Evolutionary conservation across 352 stramenopile species (phyloP).

Genomic region (Globisporangium lucens): DNA sequence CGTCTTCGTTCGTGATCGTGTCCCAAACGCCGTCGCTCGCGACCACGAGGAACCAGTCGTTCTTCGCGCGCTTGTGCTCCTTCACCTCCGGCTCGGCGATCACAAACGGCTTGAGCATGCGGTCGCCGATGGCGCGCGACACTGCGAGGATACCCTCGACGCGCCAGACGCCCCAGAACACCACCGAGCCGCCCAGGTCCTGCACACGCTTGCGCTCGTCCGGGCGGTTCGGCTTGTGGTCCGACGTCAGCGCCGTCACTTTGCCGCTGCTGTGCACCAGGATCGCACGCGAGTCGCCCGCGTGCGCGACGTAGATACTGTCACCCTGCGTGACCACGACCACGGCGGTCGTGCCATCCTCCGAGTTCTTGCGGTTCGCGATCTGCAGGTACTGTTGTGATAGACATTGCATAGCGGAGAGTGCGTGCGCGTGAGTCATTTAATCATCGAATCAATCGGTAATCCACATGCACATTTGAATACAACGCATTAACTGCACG

Average conservation of each 20-base stretch:
- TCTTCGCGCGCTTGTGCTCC: constrained; percentile 46
- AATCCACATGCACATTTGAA: no score
- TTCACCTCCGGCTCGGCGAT: constrained; percentile 88
- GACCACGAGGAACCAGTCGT: constrained; percentile 85
- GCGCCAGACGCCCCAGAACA: constrained; percentile 91
- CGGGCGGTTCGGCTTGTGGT: constrained; percentile 91
- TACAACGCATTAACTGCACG: neutral
- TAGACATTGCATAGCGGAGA: no score
- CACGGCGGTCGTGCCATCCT: constrained; percentile 91
- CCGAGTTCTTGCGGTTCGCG: constrained; percentile 71
- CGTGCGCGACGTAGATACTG: constrained; percentile 87
- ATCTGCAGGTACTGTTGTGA: constrained; percentile 73
- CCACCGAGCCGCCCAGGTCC: constrained; percentile 85
- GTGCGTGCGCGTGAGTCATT: no score
- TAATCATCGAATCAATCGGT: no score
- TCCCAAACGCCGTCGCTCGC: constrained; percentile 93
- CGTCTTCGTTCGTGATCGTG: constrained; percentile 87
- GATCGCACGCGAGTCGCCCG: constrained; percentile 88
- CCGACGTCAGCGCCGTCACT: constrained; percentile 71
- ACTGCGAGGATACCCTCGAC: constrained; percentile 94
- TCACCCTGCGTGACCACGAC: constrained; percentile 72
- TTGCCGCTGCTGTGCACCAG: constrained; percentile 81
- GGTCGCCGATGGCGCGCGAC: constrained; percentile 90
- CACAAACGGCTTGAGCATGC: constrained; percentile 91
- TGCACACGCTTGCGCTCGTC: constrained; percentile 89